Evolutionary conservation across 257 asterid species (phyloP), one percentile per base, ranked within the genome.

Genomic region (Salvia splendens): DNA sequence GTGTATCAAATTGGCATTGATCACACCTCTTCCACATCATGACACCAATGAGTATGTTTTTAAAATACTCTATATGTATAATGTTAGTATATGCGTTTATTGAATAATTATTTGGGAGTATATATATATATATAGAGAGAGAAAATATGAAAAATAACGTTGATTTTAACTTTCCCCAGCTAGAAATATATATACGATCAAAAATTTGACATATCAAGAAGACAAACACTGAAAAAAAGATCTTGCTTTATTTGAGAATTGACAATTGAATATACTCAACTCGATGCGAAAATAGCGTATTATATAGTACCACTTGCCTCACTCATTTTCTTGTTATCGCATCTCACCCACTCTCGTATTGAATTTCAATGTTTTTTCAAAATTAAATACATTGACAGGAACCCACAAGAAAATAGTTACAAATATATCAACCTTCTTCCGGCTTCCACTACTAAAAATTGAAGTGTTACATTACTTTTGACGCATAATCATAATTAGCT

Each of bases 221-320:
- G 35, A 69, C 59, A 69, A 7, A 65, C 56, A 64, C 17, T 64
- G 45, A 51, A 75, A 41, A 64, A 73, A 54, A 5, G 58, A 15
- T 65, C 45, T 54, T 70, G 66, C 78, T 75, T 84, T 80, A 79
- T 71, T 61, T 75, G 51, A 62, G 72, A 80, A 77, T 69, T 71
- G 79, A 79, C 80, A 81, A 72, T 15, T 56, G 61, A 69, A 61
- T 53, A 65, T 50, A 75, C 55, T 30, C 8, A 45, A 35, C 24
- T 61, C 74, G 28, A 52, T 12, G 16, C 36, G 35, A 61, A 74
- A 74, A 45, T 62, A 46, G 67, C 63, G n/a, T 36, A 36, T 15
- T 10, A 9, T 10, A 9, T 53, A 20, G 12, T 40, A 10, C 45
- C 11, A 40, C 45, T 40, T 9, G 45, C 45, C 11, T 40, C 45